Evolutionary conservation across 108 stramenopile genomes (phyloP).

Genomic region (Discostella pseudostelligera): DNA sequence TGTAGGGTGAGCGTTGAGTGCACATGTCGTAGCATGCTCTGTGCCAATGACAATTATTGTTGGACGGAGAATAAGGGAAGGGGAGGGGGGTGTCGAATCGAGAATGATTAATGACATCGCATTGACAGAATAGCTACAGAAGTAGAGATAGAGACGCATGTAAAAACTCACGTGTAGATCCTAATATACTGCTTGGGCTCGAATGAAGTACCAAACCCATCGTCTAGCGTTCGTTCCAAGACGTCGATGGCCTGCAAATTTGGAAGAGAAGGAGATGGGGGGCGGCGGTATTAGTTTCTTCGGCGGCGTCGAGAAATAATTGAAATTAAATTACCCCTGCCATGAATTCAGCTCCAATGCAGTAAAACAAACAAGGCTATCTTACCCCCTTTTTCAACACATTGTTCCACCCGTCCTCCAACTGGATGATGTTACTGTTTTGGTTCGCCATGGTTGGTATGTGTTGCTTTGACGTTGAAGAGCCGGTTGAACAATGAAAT

Average conservation of each 20-base stretch:
- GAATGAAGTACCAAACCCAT: conserved; percentile 82
- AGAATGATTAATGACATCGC: background rate
- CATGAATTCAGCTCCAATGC: background rate
- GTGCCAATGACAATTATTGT: conserved; percentile 16
- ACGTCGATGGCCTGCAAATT: conserved; percentile 81
- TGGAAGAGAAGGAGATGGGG: too few species aligned
- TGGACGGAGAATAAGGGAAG: background rate
- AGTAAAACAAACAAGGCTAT: background rate
- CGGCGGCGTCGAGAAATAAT: background rate
- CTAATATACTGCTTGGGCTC: conserved; percentile 90
- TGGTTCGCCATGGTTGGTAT: conserved; percentile 48
- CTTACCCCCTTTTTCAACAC: conserved; percentile 93
- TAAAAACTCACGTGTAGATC: conserved; percentile 82
- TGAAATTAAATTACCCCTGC: conserved; percentile 7
- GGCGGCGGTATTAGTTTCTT: too few species aligned
- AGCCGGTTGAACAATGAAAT: too few species aligned
- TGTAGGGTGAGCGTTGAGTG: conserved; percentile 98
- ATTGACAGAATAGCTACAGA: background rate
- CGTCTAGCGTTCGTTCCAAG: conserved; percentile 88
- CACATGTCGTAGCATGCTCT: conserved; percentile 99
- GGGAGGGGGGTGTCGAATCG: background rate
- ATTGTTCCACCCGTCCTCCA: conserved; percentile 93
- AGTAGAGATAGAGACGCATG: conserved; percentile 6
- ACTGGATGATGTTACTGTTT: conserved; percentile 64
- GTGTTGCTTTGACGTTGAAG: too few species aligned